phyloP scores from a whole-genome alignment of 2,329 filamentous ascomycete genomes.

The Trichoderma breve region DNA sequence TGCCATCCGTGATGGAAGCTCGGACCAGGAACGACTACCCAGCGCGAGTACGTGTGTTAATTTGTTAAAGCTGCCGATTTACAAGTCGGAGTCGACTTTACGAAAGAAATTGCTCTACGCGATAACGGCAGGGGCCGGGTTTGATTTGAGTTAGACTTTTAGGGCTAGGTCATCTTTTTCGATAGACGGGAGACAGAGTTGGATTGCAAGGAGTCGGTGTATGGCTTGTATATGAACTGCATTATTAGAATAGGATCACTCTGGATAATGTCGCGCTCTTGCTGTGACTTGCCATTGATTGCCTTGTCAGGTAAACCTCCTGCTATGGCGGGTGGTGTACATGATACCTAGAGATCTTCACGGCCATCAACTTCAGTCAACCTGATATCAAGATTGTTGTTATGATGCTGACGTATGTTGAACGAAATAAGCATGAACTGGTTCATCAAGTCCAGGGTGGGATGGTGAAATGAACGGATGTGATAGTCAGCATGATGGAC shows the following conservation, averaged over 20 bases:
- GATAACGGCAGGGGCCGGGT: conserved; percentile 84
- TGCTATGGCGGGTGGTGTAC: not conserved
- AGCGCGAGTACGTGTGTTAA: conserved; percentile 97
- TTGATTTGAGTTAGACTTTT: conserved; percentile 66
- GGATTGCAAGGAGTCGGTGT: not conserved
- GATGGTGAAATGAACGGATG: not conserved
- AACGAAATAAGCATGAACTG: not conserved
- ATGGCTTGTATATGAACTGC: not conserved
- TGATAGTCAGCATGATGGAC: not conserved
- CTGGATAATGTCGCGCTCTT: not conserved
- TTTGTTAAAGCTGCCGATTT: conserved; percentile 84
- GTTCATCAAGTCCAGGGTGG: not conserved
- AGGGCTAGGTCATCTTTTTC: not conserved
- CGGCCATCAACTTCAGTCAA: not conserved
- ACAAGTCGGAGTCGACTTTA: conserved; percentile 63
- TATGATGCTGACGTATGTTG: not conserved
- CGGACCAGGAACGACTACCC: conserved; percentile 68
- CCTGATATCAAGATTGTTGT: not conserved
- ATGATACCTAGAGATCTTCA: not conserved
- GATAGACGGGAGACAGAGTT: conserved; percentile 5
- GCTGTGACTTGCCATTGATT: not conserved
- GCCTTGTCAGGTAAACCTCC: not conserved
- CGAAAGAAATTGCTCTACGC: conserved; percentile 85
- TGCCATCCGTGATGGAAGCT: conserved; percentile 75
- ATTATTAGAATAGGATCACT: not conserved